Percentiles rank a stretch among this genome's conserved stretches.
Evolutionary conservation across 768 basidiomycete genomes (phyloP).

Genomic region (Tylopilus intermedius): DNA sequence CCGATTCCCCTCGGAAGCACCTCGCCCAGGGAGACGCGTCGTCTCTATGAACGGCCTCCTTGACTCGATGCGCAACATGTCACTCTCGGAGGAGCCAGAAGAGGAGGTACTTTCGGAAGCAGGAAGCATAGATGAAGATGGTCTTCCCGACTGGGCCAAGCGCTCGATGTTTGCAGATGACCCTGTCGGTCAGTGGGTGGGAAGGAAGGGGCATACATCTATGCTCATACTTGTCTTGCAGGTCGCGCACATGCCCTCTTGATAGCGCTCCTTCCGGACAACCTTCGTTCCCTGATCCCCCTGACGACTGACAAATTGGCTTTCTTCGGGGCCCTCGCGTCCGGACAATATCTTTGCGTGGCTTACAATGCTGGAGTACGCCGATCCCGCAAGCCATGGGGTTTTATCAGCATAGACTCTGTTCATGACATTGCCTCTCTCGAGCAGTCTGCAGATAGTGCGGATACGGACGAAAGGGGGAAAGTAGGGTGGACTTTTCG

Average conservation of each 20-base stretch:
- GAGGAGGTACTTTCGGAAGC: constrained; percentile 40
- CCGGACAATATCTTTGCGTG: constrained; percentile 74
- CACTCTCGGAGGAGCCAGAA: constrained; percentile 54
- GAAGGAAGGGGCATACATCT: constrained; percentile 1
- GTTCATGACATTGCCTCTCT: constrained; percentile 76
- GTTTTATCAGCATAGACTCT: constrained; percentile 70
- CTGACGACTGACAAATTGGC: constrained; percentile 28
- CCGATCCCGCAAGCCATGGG: constrained; percentile 81
- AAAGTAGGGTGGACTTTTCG: constrained; percentile 80
- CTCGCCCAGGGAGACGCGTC: constrained; percentile 39
- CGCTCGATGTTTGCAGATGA: constrained; percentile 50
- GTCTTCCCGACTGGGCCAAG: constrained; percentile 76
- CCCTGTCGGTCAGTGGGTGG: constrained; percentile 47
- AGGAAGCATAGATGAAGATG: constrained; percentile 58
- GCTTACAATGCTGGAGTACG: constrained; percentile 81
- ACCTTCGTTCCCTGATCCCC: constrained; percentile 41
- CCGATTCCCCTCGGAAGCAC: constrained; percentile 18
- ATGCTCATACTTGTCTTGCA: constrained; percentile 25
- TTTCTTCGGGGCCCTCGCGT: constrained; percentile 57
- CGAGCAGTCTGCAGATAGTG: constrained; percentile 43
- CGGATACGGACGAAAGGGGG: constrained; percentile 36
- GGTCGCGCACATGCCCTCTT: constrained; percentile 66
- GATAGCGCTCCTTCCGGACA: constrained; percentile 51
- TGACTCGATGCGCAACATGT: constrained; percentile 46
- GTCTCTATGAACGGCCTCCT: constrained; percentile 56